phyloP scores from a whole-genome alignment of 2,329 filamentous ascomycete genomes.

The Sclerotinia nivalis region DNA sequence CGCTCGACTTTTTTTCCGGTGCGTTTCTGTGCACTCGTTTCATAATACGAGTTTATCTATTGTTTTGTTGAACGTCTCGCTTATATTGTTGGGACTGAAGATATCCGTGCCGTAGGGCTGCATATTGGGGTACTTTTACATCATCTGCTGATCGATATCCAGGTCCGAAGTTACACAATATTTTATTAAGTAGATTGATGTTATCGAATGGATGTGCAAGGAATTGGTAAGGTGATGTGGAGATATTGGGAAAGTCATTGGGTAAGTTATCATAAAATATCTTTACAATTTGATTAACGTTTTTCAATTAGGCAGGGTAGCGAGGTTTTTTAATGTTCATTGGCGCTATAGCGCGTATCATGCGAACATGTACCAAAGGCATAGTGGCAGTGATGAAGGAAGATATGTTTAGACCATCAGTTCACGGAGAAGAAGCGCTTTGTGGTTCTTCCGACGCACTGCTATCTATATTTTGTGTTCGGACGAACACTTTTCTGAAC shows the following conservation, averaged over 20 bases:
- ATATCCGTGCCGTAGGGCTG: slow-evolving; percentile 5
- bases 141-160: not conserved
- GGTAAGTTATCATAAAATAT: no score
- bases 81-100: not conserved
- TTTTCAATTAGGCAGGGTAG: no score
- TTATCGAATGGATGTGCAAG: not conserved
- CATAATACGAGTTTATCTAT: not conserved
- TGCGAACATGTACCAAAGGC: not conserved
- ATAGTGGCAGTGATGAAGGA: not conserved
- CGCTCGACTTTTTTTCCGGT: not conserved
- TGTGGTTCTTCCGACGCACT: not conserved
- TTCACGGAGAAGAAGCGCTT: not conserved
- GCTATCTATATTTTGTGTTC: not conserved
- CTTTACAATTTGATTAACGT: no score
- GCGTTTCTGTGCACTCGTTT: not conserved
- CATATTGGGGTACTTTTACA: not conserved
- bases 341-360: not conserved
- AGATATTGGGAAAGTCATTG: not conserved
- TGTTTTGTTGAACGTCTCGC: not conserved
- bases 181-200: not conserved
- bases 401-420: not conserved
- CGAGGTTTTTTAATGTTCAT: not conserved
- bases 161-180: not conserved
- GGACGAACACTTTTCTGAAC: not conserved
- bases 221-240: no score